Percentiles rank a stretch among this genome's conserved stretches.
Conservation (phyloP, 768 basidiomycete species). For the Tulasnella sp. region DNA sequence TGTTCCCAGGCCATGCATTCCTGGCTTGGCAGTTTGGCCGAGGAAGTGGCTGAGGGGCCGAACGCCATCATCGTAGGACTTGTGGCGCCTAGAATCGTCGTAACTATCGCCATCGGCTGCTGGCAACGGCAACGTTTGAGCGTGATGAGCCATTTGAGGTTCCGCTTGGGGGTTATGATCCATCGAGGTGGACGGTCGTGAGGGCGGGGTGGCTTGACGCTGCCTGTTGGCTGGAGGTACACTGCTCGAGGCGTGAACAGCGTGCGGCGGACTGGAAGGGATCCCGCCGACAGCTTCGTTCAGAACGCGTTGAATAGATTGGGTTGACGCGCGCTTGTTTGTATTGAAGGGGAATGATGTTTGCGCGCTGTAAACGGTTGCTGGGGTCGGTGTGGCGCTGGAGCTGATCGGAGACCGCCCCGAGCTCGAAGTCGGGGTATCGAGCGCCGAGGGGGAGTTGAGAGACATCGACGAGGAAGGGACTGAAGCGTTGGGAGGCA, state of each 20-base stretch:
- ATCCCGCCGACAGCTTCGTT: neutral
- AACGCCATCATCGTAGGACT: slow-evolving; percentile 53
- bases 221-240: slow-evolving; percentile 17
- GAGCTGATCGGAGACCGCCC: slow-evolving; percentile 2
- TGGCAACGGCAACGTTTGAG: slow-evolving; percentile 25
- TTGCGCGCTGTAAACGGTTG: slow-evolving; percentile 24
- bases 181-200: slow-evolving; percentile 15
- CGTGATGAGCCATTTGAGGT: neutral
- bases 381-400: slow-evolving; percentile 22
- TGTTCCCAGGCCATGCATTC: slow-evolving; percentile 12
- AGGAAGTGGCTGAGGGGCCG: slow-evolving; percentile 48
- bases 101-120: neutral
- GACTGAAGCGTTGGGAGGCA: slow-evolving; percentile 13
- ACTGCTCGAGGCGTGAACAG: neutral
- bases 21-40: neutral
- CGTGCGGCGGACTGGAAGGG: neutral
- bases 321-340: slow-evolving; percentile 25
- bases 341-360: slow-evolving; percentile 27
- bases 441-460: slow-evolving; percentile 16
- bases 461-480: neutral
- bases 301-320: slow-evolving; percentile 31
- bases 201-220: slow-evolving; percentile 13
- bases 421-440: slow-evolving; percentile 16
- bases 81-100: slow-evolving; percentile 39
- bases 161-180: neutral